Evolutionary conservation across 1,284 basidiomycete species (phyloP).

Genomic region (Fomitopsis schrenkii): DNA sequence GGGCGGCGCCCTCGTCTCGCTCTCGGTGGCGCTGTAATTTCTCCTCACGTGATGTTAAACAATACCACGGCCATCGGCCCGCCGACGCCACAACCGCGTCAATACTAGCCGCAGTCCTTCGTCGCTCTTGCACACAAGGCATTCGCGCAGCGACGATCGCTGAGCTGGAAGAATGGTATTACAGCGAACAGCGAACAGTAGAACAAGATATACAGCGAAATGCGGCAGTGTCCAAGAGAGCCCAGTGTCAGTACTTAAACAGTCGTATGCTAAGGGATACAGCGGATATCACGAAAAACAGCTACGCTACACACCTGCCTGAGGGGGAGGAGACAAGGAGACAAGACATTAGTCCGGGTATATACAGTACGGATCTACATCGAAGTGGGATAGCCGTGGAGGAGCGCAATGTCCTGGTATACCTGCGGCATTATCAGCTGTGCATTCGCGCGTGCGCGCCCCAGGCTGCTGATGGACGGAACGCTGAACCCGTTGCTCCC

Average conservation of each 20-base stretch:
- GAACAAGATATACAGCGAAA: neutral
- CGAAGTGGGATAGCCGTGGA: neutral
- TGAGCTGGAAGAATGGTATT: neutral
- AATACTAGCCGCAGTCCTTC: too few species aligned
- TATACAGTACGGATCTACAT: neutral
- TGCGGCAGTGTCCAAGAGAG: neutral
- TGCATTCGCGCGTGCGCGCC: neutral
- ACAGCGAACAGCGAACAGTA: neutral
- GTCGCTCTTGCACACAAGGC: neutral
- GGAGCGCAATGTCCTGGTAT: neutral
- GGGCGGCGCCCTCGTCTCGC: neutral
- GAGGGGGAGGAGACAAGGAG: neutral
- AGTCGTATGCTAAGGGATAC: neutral
- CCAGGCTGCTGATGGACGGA: neutral
- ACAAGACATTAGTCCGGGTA: neutral
- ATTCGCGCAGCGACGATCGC: neutral
- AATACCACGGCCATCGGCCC: neutral
- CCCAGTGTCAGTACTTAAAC: neutral
- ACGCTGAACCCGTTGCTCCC: neutral
- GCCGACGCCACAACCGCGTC: neutral
- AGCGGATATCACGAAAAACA: neutral
- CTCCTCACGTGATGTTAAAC: slow-evolving; percentile 5
- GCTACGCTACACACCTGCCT: neutral
- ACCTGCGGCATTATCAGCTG: neutral
- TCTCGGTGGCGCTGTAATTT: slow-evolving; percentile 5